These are phyloP conservation scores for Lactifluus hygrophoroides DNA, from an alignment of 768 basidiomycete genomes.

Conservation along the genomic window DNA sequence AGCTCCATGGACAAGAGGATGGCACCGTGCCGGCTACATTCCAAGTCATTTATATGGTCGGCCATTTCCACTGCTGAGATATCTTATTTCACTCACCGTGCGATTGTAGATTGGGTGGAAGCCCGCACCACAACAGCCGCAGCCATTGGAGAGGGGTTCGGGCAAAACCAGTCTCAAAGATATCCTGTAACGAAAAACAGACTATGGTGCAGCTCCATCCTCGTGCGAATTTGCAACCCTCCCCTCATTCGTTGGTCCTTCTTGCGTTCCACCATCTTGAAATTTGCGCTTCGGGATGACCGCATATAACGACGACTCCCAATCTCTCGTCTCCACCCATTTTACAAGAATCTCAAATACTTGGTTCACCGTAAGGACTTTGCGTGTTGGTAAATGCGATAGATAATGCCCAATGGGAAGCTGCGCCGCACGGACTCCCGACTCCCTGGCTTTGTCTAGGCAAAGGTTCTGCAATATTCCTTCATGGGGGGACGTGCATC, in stretches of 20 bases:
- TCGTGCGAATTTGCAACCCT: neutral
- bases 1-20: conserved; percentile 76
- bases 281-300: conserved; percentile 94
- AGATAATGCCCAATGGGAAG: conserved; percentile 94
- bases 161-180: conserved; percentile 56
- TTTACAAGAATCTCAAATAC: conserved; percentile 83
- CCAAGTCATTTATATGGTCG: conserved; percentile 88
- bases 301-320: conserved; percentile 80
- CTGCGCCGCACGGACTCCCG: conserved; percentile 74
- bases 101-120: conserved; percentile 74
- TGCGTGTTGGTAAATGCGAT: conserved; percentile 75
- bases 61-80: conserved; percentile 20
- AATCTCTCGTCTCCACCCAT: conserved; percentile 80
- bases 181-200: conserved; percentile 44
- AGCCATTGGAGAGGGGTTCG: conserved; percentile 55
- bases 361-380: conserved; percentile 96
- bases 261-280: conserved; percentile 33
- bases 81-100: neutral
- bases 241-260: conserved; percentile 1
- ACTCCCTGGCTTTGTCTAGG: conserved; percentile 69
- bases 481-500: neutral
- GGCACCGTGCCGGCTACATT: conserved; percentile 90
- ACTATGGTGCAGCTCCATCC: neutral
- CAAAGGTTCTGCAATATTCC: conserved; percentile 68
- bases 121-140: conserved; percentile 56